Evolutionary conservation across 179 eudicot genomes (phyloP).

Genomic region (Beta corolliflora): DNA sequence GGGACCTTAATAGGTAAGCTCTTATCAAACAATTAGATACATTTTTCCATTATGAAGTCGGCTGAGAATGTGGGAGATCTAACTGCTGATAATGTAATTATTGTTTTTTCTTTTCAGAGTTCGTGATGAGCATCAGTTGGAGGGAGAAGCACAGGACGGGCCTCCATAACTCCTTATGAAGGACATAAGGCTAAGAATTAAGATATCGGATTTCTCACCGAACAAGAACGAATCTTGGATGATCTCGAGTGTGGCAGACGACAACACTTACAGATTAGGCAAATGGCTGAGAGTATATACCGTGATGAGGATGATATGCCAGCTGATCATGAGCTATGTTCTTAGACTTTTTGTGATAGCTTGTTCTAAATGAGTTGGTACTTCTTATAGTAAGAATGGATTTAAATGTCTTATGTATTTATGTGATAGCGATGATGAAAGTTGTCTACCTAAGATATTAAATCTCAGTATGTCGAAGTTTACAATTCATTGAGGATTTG

Average conservation of each 20-base stretch:
- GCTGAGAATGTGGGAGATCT: not conserved
- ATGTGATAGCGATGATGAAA: not conserved
- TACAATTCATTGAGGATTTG: no score
- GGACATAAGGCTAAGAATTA: slow-evolving; percentile 71
- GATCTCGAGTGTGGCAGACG: slow-evolving; percentile 82
- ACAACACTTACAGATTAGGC: slow-evolving; percentile 80
- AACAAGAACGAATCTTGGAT: slow-evolving; percentile 83
- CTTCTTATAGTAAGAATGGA: not conserved
- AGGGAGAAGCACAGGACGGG: slow-evolving; percentile 97
- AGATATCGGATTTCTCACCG: slow-evolving; percentile 95
- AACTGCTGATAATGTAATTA: not conserved
- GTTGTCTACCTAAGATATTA: no score
- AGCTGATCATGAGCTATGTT: not conserved
- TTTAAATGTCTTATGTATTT: not conserved
- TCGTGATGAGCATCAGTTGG: slow-evolving; percentile 82
- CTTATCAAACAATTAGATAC: not conserved
- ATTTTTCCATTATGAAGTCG: no score
- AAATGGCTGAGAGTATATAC: slow-evolving; percentile 79
- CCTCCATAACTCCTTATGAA: slow-evolving; percentile 93
- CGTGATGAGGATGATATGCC: slow-evolving; percentile 62
- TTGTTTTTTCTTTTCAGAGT: slow-evolving; percentile 42
- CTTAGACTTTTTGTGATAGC: not conserved
- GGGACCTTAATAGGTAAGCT: slow-evolving; percentile 91
- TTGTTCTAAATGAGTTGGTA: not conserved
- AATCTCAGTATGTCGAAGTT: no score